phyloP scores from a whole-genome alignment of 139 green algal genomes.

The Yamagishiella unicocca region DNA sequence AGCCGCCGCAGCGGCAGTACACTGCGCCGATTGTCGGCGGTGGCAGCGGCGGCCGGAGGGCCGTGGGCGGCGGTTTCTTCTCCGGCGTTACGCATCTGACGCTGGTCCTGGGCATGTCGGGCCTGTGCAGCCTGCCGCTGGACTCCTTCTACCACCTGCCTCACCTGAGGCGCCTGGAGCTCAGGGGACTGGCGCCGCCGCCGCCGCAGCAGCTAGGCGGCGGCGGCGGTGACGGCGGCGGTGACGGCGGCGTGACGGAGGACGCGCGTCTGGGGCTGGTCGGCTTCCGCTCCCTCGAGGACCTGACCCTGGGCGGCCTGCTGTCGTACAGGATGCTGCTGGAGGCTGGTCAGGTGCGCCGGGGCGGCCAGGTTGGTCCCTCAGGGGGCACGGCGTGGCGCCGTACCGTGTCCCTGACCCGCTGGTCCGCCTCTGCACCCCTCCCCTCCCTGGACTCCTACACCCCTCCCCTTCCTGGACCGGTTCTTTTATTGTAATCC shows the following conservation, averaged over 20 bases:
- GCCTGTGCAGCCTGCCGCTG: background rate
- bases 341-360: slow-evolving; percentile 1
- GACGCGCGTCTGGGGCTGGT: background rate
- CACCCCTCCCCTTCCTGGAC: no score
- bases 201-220: background rate
- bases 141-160: background rate
- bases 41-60: background rate
- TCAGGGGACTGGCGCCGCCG: background rate
- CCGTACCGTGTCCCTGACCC: no score
- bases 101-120: background rate
- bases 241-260: background rate
- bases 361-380: background rate
- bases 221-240: no score
- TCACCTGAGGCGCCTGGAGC: background rate
- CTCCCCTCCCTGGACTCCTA: no score
- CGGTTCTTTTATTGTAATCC: no score
- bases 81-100: background rate
- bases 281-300: background rate
- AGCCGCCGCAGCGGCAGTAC: background rate
- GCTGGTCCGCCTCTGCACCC: no score
- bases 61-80: background rate
- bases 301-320: background rate
- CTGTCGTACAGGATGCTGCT: slow-evolving; percentile 22
- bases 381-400: no score
- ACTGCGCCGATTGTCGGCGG: background rate